phyloP scores from a whole-genome alignment of 2,329 filamentous ascomycete genomes.

The Plenodomus biglobosus region DNA sequence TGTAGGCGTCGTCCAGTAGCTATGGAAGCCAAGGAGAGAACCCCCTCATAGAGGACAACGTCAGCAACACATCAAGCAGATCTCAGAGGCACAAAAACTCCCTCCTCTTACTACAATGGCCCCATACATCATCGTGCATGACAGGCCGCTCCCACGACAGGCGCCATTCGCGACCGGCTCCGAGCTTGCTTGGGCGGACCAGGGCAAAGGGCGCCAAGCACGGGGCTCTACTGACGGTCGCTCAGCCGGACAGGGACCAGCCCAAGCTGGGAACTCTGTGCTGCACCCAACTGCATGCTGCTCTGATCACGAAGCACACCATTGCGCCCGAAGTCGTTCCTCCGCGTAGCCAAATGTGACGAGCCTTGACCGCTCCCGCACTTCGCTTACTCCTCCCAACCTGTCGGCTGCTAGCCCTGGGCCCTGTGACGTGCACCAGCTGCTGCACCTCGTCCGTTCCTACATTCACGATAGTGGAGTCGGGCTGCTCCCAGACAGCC shows the following conservation, averaged over 20 bases:
- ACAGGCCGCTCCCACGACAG: conserved; percentile 2
- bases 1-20: too few species aligned
- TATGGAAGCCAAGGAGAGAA: too few species aligned
- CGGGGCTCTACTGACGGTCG: background rate
- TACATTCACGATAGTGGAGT: conserved; percentile 33
- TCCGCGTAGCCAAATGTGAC: conserved; percentile 38
- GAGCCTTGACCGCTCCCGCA: conserved; percentile 32
- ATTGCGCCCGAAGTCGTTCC: conserved; percentile 23
- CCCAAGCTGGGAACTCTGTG: conserved; percentile 17
- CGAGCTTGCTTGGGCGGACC: conserved; percentile 9
- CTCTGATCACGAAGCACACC: conserved; percentile 33
- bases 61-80: background rate
- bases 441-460: conserved; percentile 26
- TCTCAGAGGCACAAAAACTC: background rate
- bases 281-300: conserved; percentile 21
- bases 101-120: background rate
- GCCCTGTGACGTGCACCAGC: conserved; percentile 38
- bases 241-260: conserved; percentile 15
- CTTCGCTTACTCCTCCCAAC: conserved; percentile 22
- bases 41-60: too few species aligned
- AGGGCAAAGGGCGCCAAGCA: conserved; percentile 4
- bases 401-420: conserved; percentile 16
- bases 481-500: conserved; percentile 61
- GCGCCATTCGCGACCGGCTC: conserved; percentile 6
- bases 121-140: conserved; percentile 15